Conservation (phyloP, 2,329 filamentous ascomycete genomes). For the Gremmenia infestans region DNA sequence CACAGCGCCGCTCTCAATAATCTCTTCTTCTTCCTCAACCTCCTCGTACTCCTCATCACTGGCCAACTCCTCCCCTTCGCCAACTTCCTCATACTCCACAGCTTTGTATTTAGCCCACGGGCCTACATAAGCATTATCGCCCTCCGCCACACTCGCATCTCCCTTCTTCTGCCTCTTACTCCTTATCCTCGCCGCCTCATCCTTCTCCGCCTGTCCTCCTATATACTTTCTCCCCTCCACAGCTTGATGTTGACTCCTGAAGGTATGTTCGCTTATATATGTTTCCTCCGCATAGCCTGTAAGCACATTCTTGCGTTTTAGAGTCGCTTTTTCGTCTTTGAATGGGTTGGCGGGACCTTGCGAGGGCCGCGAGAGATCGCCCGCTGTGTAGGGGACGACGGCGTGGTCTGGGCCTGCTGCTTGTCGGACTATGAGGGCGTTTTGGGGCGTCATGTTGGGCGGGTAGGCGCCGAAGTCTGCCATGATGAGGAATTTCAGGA, state of each 20-base stretch:
- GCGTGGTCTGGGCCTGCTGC: conserved; percentile 52
- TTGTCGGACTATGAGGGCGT: conserved; percentile 57
- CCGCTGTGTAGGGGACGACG: conserved; percentile 62
- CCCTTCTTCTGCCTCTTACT: conserved; percentile 82
- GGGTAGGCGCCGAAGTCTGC: conserved; percentile 59
- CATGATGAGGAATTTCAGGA: conserved; percentile 38
- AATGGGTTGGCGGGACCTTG: conserved; percentile 73
- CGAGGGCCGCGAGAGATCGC: conserved; percentile 61
- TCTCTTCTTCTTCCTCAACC: conserved; percentile 63
- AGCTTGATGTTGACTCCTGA: conserved; percentile 80
- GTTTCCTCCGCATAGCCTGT: conserved; percentile 88
- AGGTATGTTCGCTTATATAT: conserved; percentile 83
- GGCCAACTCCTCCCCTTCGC: conserved; percentile 66
- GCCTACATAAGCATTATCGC: conserved; percentile 82
- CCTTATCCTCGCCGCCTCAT: conserved; percentile 61
- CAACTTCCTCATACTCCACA: conserved; percentile 68
- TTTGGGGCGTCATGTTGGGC: conserved; percentile 60
- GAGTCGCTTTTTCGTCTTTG: conserved; percentile 52
- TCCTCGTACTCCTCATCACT: conserved; percentile 76
- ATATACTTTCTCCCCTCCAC: conserved; percentile 63
- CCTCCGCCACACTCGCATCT: conserved; percentile 76
- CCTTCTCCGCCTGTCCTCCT: conserved; percentile 57
- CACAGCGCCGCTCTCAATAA: conserved; percentile 59
- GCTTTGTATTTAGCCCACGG: conserved; percentile 86
- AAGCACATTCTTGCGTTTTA: conserved; percentile 75